A percentile compares a stretch with the other conserved stretches of the same genome.
Conservation (phyloP, 192 early-diverging fungal genomes). For the Podila clonocystis region DNA sequence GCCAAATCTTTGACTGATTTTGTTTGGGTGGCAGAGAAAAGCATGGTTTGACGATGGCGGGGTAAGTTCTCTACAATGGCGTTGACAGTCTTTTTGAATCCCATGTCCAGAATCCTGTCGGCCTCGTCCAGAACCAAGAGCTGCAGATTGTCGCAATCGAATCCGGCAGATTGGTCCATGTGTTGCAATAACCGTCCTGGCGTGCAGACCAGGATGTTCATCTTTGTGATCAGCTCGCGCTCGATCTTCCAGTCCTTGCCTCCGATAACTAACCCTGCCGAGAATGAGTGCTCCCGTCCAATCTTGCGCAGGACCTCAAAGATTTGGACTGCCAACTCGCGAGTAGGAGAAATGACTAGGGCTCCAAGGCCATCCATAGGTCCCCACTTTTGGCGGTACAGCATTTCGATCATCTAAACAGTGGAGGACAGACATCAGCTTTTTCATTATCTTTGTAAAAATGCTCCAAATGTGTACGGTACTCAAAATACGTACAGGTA, state of each 20-base stretch:
- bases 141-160: conserved; percentile 84
- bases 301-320: conserved; percentile 87
- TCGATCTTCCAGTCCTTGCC: conserved; percentile 90
- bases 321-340: conserved; percentile 92
- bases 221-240: conserved; percentile 72
- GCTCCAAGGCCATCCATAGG: conserved; percentile 82
- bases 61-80: conserved; percentile 89
- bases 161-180: conserved; percentile 93
- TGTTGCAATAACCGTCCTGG: conserved; percentile 88
- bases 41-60: conserved; percentile 85
- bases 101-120: conserved; percentile 87
- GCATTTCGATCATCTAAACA: conserved; percentile 78
- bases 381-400: conserved; percentile 89
- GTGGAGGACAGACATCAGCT: background rate
- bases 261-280: conserved; percentile 96
- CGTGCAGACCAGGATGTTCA: conserved; percentile 88
- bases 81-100: conserved; percentile 85
- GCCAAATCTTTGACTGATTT: conserved; percentile 96
- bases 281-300: conserved; percentile 77
- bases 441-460: background rate
- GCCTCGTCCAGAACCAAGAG: conserved; percentile 85
- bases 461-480: background rate
- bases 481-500: conserved; percentile 64
- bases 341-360: conserved; percentile 84
- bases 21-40: conserved; percentile 99